Percentiles rank a stretch among this genome's conserved stretches.
Evolutionary conservation across 495 filamentous ascomycete genomes (phyloP).

Genomic region (Penicillium argentinense): DNA sequence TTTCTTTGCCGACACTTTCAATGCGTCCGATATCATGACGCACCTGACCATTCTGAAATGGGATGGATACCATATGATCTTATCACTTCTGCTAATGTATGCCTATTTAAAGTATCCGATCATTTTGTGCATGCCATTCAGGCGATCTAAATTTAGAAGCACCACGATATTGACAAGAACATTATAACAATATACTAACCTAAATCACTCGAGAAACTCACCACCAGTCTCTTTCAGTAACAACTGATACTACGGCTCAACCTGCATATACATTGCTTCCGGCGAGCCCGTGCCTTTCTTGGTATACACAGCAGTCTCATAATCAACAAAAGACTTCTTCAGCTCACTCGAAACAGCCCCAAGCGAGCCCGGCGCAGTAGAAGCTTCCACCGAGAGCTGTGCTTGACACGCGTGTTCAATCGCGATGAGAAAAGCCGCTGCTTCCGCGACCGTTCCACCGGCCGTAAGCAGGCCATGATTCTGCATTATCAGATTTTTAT

Average conservation of each 20-base stretch:
- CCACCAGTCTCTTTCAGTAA: conserved; percentile 13
- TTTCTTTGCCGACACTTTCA: too few species aligned
- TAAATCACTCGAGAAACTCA: conserved; percentile 15
- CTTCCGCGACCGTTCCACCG: conserved; percentile 55
- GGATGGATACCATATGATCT: too few species aligned
- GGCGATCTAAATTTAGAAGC: too few species aligned
- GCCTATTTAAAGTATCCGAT: too few species aligned
- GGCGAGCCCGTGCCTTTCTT: conserved; percentile 18
- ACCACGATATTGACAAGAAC: too few species aligned
- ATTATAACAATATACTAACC: too few species aligned
- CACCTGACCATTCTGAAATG: too few species aligned
- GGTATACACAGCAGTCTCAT: conserved; percentile 52
- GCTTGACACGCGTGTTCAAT: conserved; percentile 60
- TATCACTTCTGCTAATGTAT: too few species aligned
- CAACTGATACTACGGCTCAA: conserved; percentile 14
- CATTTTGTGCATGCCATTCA: too few species aligned
- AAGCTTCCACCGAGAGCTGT: conserved; percentile 57
- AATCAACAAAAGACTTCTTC: conserved; percentile 50
- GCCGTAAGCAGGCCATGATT: conserved; percentile 60
- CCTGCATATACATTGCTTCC: conserved; percentile 22
- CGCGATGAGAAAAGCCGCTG: conserved; percentile 60
- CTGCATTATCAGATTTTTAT: conserved; percentile 57
- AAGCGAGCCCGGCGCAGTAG: conserved; percentile 35
- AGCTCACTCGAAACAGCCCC: conserved; percentile 9
- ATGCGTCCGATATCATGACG: too few species aligned